Conservation (phyloP, 148 eudicot species). For the Rhododendron ovatum region DNA sequence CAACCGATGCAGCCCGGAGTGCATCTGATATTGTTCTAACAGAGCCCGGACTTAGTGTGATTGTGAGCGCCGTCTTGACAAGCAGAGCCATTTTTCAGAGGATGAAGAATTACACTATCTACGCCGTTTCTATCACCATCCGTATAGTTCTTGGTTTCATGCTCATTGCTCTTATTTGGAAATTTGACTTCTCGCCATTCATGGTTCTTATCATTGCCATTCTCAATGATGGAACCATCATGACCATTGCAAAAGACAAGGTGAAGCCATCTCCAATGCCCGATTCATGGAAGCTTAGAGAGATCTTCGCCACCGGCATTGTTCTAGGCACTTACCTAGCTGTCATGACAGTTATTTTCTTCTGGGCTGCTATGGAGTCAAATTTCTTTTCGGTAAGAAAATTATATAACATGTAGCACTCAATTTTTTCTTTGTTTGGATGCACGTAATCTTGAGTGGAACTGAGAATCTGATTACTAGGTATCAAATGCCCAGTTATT, state of each 20-base stretch:
- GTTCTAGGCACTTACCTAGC: slow-evolving; percentile 70
- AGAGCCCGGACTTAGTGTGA: slow-evolving; percentile 79
- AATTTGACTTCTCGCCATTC: slow-evolving; percentile 78
- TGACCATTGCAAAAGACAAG: slow-evolving; percentile 79
- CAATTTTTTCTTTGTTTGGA: background rate
- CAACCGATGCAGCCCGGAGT: slow-evolving; percentile 84
- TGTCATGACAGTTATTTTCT: slow-evolving; percentile 66
- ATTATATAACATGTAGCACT: background rate
- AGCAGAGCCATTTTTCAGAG: slow-evolving; percentile 78
- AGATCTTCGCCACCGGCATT: slow-evolving; percentile 71
- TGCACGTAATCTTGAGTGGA: background rate
- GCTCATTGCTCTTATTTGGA: slow-evolving; percentile 70
- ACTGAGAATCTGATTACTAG: background rate
- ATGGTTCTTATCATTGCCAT: slow-evolving; percentile 74
- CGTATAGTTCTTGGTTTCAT: slow-evolving; percentile 67
- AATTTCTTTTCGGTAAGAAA: slow-evolving; percentile 55
- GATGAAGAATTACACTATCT: slow-evolving; percentile 78
- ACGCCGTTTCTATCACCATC: slow-evolving; percentile 74
- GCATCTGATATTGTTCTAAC: slow-evolving; percentile 83
- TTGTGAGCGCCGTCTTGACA: slow-evolving; percentile 63
- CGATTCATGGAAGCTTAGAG: slow-evolving; percentile 71
- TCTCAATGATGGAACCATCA: slow-evolving; percentile 76
- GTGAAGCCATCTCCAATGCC: slow-evolving; percentile 75
- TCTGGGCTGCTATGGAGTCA: slow-evolving; percentile 52
- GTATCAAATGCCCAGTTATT: background rate